These are phyloP conservation scores for Cladosporium sp. DNA, from an alignment of 2,329 filamentous ascomycete species.

Conservation along the genomic window DNA sequence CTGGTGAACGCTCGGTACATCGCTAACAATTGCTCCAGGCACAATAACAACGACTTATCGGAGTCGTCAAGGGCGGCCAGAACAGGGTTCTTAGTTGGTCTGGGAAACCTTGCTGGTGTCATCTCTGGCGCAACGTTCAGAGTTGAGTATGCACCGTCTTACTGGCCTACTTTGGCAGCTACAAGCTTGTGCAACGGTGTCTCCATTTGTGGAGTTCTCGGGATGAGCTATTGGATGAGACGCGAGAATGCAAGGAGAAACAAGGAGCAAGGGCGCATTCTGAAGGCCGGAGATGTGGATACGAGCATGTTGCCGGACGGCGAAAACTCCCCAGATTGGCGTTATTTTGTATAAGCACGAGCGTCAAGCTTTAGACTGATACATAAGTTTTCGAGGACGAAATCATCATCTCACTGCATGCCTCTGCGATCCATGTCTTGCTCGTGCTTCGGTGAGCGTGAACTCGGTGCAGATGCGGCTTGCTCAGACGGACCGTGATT, in stretches of 20 bases:
- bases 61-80: constrained; percentile 53
- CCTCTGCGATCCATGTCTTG: not conserved
- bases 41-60: constrained; percentile 55
- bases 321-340: constrained; percentile 16
- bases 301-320: constrained; percentile 11
- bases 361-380: not conserved
- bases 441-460: not conserved
- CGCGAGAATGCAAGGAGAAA: constrained; percentile 45
- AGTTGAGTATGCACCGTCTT: constrained; percentile 51
- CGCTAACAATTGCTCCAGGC: constrained; percentile 20
- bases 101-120: constrained; percentile 53
- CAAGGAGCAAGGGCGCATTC: constrained; percentile 35
- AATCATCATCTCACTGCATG: not conserved
- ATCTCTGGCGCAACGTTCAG: constrained; percentile 50
- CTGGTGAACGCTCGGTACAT: not conserved
- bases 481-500: not conserved
- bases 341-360: constrained; percentile 8
- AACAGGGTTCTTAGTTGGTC: constrained; percentile 49
- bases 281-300: constrained; percentile 15
- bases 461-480: no score
- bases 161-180: constrained; percentile 49
- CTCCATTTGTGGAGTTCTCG: constrained; percentile 43
- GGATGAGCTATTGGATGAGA: constrained; percentile 49
- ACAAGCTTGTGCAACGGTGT: constrained; percentile 46
- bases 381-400: not conserved